Evolutionary conservation across 23 red algal species (phyloP).

Genomic region (Gracilaria gracilis): DNA sequence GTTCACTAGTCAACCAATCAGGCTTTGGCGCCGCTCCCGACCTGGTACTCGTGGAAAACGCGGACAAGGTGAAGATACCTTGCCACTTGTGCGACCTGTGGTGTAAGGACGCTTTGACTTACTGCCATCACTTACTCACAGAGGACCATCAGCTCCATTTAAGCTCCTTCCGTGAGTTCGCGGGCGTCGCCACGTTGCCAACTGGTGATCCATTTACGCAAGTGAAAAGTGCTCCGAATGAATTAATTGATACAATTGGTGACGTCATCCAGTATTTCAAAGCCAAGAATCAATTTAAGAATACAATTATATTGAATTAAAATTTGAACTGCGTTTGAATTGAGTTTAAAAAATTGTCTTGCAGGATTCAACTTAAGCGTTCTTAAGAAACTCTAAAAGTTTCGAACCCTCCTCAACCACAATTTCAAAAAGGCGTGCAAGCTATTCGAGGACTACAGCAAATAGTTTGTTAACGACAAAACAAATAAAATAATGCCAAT

Average conservation of each 20-base stretch:
- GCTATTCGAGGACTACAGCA: neutral
- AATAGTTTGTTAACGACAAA: neutral
- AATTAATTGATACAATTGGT: neutral
- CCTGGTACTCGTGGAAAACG: no score
- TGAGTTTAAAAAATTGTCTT: no score
- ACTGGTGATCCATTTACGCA: neutral
- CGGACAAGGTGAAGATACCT: no score
- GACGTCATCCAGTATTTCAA: neutral
- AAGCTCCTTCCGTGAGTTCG: neutral
- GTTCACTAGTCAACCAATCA: no score
- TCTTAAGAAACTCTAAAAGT: no score
- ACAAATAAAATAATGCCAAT: neutral
- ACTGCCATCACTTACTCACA: constrained; percentile 2
- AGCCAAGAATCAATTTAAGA: neutral
- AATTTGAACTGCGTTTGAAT: neutral
- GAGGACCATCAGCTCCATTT: neutral
- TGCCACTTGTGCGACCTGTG: no score
- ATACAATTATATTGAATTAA: neutral
- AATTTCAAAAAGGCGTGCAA: neutral
- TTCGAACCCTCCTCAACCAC: no score
- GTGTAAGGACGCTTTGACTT: neutral
- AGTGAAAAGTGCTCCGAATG: neutral
- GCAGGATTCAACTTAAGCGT: no score
- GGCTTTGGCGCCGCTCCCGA: no score
- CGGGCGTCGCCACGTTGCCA: neutral